Conservation (phyloP, 2,329 filamentous ascomycete genomes). For the Botrytis sinoallii region DNA sequence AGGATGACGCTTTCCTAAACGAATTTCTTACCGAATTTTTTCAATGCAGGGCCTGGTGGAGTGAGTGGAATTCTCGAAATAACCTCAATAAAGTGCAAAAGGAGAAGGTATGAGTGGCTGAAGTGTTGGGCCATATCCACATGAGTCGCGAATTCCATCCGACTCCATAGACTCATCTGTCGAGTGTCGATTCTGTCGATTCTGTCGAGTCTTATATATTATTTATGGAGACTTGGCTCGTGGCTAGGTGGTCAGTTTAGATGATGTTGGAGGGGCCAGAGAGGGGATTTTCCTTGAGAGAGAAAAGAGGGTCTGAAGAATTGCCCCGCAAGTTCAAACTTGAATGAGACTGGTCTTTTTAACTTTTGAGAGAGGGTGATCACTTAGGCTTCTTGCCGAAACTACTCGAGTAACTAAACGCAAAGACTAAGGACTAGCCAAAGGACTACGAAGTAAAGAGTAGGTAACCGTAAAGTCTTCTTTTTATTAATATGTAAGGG, state of each 20-base stretch:
- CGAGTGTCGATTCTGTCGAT: not conserved
- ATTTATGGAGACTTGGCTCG: constrained; percentile 2
- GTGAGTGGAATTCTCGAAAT: not conserved
- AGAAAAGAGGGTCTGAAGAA: not conserved
- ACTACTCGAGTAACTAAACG: too few relatives aligned
- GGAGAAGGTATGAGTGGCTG: not conserved
- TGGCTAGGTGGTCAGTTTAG: not conserved
- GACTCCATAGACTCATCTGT: not conserved
- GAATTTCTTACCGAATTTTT: not conserved
- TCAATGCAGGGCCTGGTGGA: constrained; percentile 8
- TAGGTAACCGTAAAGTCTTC: not conserved
- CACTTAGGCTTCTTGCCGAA: not conserved
- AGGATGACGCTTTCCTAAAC: not conserved
- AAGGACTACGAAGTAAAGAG: too few relatives aligned
- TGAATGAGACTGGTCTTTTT: not conserved
- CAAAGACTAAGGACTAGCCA: not conserved
- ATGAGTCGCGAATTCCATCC: not conserved
- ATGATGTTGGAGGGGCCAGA: not conserved
- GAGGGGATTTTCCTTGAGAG: constrained; percentile 11
- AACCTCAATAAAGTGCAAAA: not conserved
- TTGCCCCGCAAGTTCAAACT: constrained; percentile 5
- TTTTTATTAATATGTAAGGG: not conserved
- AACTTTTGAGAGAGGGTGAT: not conserved
- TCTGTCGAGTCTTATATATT: not conserved
- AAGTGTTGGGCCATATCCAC: not conserved